phyloP scores from a whole-genome alignment of 2,329 filamentous ascomycete genomes.

The Sporothrix luriei region DNA sequence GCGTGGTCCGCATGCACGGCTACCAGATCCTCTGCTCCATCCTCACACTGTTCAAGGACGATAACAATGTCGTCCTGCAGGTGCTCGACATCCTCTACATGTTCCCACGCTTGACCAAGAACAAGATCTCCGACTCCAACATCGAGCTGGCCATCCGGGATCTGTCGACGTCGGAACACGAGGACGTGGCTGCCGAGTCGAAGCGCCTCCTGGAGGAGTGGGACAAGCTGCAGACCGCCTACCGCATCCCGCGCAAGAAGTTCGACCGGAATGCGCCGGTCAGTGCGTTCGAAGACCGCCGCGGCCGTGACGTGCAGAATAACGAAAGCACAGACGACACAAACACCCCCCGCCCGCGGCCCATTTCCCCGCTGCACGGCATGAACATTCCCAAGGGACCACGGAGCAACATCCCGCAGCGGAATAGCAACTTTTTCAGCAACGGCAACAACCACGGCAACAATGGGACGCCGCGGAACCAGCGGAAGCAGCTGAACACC shows the following conservation, averaged over 20 bases:
- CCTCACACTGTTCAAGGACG: conserved; percentile 81
- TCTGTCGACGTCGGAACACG: conserved; percentile 68
- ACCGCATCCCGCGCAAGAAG: conserved; percentile 91
- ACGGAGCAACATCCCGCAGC: conserved; percentile 62
- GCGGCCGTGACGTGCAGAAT: conserved; percentile 56
- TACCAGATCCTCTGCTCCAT: conserved; percentile 93
- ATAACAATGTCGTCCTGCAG: conserved; percentile 85
- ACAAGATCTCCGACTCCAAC: conserved; percentile 96
- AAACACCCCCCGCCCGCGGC: conserved; percentile 20
- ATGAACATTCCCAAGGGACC: conserved; percentile 61
- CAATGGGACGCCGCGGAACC: conserved; percentile 57
- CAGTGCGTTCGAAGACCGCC: conserved; percentile 61
- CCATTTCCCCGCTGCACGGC: conserved; percentile 46
- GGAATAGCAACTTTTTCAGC: conserved; percentile 55
- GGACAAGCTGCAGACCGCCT: conserved; percentile 86
- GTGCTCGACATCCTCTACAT: conserved; percentile 85
- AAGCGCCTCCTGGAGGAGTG: conserved; percentile 76
- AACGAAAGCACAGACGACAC: conserved; percentile 39
- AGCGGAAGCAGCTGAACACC: conserved; percentile 34
- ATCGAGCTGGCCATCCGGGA: conserved; percentile 80
- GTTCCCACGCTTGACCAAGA: conserved; percentile 86
- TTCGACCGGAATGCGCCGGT: conserved; percentile 66
- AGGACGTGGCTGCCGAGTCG: conserved; percentile 72
- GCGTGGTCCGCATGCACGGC: conserved; percentile 93
- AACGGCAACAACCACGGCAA: conserved; percentile 42